Conservation (phyloP, 1,284 basidiomycete species). For the Rhodotorula sp. region DNA sequence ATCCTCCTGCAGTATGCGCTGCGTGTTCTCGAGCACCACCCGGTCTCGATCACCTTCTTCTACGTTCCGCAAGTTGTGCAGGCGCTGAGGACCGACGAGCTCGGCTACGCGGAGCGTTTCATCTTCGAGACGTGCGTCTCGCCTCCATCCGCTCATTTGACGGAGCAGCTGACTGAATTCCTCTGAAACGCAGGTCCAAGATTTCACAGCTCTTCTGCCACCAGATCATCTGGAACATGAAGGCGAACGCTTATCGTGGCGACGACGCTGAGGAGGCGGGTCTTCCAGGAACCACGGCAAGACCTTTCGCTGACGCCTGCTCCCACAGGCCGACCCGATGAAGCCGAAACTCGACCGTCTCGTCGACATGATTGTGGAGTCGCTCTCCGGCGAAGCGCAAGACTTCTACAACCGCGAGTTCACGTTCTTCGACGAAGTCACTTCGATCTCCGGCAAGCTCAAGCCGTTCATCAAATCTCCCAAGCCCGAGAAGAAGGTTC, state of each 20-base stretch:
- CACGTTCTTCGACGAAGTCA: conserved; percentile 92
- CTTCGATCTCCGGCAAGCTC: conserved; percentile 94
- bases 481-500: conserved; percentile 94
- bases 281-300: neutral
- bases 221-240: conserved; percentile 99
- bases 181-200: conserved; percentile 58
- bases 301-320: neutral
- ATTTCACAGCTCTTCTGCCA: conserved; percentile 98
- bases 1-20: conserved; percentile 94
- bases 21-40: conserved; percentile 89
- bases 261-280: conserved; percentile 77
- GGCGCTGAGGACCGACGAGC: conserved; percentile 74
- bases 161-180: neutral
- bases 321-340: conserved; percentile 78
- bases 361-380: conserved; percentile 75
- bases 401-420: conserved; percentile 95
- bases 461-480: conserved; percentile 95
- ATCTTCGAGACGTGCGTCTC: conserved; percentile 75
- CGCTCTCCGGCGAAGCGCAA: conserved; percentile 85
- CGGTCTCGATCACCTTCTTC: conserved; percentile 94
- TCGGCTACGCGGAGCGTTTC: conserved; percentile 91
- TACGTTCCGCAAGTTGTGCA: conserved; percentile 99
- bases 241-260: conserved; percentile 94
- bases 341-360: conserved; percentile 90
- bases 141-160: neutral